Evolutionary conservation across 1,139 yeast genomes (phyloP), one percentile per base, ranked within the genome.

Genomic region (Ogataea hybrid): DNA sequence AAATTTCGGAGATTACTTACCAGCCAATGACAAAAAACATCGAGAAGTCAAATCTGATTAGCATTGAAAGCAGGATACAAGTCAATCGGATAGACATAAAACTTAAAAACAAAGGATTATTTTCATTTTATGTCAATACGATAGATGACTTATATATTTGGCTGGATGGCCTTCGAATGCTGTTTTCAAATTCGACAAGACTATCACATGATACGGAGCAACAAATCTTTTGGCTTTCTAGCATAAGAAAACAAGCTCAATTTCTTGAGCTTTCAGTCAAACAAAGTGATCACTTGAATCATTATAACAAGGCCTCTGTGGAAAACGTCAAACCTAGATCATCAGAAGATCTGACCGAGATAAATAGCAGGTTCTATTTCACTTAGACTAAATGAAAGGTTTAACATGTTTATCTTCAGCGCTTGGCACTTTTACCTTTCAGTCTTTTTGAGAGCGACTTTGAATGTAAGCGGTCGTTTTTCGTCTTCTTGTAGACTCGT

Each of bases 151-250:
- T 84, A 40, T 77, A 76, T 45, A 79, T 82, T 9, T 87, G 95
- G 94, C 69, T 83, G 35, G 95, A 87, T 63, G 96, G 95, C 1
- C 63, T 87, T 44, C 79, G 78, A 58, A 70, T 86, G 73, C 68
- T 84, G 51, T 40, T 54, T 16, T 50, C 54, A 16, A 51, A 53
- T 9, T 51, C 45, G 12, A 64, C 66, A 29, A 64, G 63, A 30
- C 67, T 81, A 33, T 80, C 90, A 0, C 63, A 62, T 2, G 86
- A 79, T 23, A 79, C 94, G 4, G 71, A 71, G 41, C 67, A 64
- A 36, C 90, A 84, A 56, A 68, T 84, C 35, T 70, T 72, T 17
- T 68, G 72, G 34, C 68, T 86, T 51, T 70, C 77, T 28, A 80
- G 77, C 30, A 66, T 85, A 28, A 73, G 90, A 60, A 72, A 75